Base-by-base conservation (phyloP, 2,329 filamentous ascomycete species). In the Sporothrix variecibatus region DNA sequence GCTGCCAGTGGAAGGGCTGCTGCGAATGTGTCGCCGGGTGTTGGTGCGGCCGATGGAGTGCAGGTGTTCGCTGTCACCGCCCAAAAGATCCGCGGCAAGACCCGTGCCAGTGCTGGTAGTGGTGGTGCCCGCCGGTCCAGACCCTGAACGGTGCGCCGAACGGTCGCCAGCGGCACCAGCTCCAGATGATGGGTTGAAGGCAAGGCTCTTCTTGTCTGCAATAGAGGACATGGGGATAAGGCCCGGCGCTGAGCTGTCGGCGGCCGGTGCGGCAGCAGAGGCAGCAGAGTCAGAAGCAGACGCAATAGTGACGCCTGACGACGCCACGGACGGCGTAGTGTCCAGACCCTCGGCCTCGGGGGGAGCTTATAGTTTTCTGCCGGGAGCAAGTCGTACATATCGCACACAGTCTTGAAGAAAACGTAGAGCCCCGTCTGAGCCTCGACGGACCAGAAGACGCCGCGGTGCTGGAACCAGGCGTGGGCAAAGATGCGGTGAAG, bases 401-500 rank as follows among this genome's bases (percentile, higher is more conserved):
- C 96, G 82, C 95, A 98, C 28, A 98, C 95, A 0, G 93, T 96
- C 87, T 98, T 98, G 87, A 98, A 99, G 80, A 99, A 92, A 74
- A 97, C 90, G 81, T 99, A 99, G 12, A 99, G 85, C 0, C 96
- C 96, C n/a, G 94, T 94, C 81, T 94, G 90, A 11, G 90, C 89
- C 83, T 99, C 96, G 1, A 98, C 92, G 56, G 93, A 91, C 94
- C 95, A 98, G 82, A 98, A 99, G 72, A 98, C 94, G 73, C 93
- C 92, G 64, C 95, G 90, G 82, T 99, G 96, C 83, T 98, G 94
- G 82, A 98, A 99, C 96, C 96, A 99, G 8, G 96, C 96, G 81
- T 99, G 96, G 65, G 96, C 96, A 81, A 98, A 99, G 83, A 99
- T 98, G 75, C 96, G 90, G 82, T 99, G 97, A 69, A 98, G 89